These are phyloP conservation scores for Fusarium nygamai DNA, from an alignment of 2,329 filamentous ascomycete species.

Conservation along the genomic window DNA sequence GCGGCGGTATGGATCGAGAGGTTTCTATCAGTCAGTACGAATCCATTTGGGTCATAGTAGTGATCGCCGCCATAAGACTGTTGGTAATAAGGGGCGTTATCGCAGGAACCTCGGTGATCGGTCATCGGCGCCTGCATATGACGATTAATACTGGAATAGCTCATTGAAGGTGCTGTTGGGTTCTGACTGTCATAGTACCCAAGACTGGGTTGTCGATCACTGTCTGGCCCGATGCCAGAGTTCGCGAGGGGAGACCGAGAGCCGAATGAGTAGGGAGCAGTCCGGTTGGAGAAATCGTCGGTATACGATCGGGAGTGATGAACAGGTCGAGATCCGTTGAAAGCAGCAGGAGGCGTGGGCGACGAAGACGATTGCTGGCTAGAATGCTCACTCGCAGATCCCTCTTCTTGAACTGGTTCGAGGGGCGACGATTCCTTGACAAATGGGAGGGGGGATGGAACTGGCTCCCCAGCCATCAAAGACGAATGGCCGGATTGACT, in stretches of 20 bases:
- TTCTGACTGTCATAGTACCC: slow-evolving; percentile 40
- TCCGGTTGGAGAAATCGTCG: slow-evolving; percentile 2
- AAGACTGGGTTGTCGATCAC: slow-evolving; percentile 32
- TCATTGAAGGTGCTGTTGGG: slow-evolving; percentile 27
- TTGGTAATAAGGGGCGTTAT: slow-evolving; percentile 6
- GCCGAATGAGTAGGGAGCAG: slow-evolving; percentile 5
- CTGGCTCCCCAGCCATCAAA: slow-evolving; percentile 29
- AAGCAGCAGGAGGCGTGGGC: slow-evolving; percentile 22
- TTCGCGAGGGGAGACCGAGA: slow-evolving; percentile 10
- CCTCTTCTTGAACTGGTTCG: slow-evolving; percentile 40
- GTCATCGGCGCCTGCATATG: slow-evolving; percentile 32
- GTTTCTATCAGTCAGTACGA: slow-evolving; percentile 17
- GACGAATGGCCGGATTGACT: slow-evolving; percentile 9
- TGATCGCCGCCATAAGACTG: background rate
- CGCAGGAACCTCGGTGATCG: slow-evolving; percentile 27
- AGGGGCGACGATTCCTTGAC: slow-evolving; percentile 42
- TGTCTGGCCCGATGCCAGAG: slow-evolving; percentile 8
- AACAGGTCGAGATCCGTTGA: slow-evolving; percentile 11
- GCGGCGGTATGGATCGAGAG: background rate
- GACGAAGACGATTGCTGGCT: slow-evolving; percentile 28
- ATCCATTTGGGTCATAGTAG: slow-evolving; percentile 3
- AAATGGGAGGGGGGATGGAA: slow-evolving; percentile 29
- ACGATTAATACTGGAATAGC: slow-evolving; percentile 34
- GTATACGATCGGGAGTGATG: slow-evolving; percentile 19
- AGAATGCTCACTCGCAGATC: slow-evolving; percentile 14